Conservation (phyloP, 129 eudicot species). For the Solidago caesia region DNA sequence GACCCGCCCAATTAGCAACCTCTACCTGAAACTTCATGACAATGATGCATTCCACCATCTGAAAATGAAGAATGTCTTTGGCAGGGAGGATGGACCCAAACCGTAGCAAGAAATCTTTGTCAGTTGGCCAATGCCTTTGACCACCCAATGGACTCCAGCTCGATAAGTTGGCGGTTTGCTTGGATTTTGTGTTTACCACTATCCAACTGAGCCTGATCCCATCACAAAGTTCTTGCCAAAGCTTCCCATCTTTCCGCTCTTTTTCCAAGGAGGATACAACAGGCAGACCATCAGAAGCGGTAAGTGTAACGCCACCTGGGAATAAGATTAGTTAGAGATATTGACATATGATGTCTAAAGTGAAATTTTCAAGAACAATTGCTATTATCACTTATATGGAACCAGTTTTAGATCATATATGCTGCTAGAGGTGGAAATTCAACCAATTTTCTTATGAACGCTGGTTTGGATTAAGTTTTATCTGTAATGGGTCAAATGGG, state of each 20-base stretch:
- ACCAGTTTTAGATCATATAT: too few species aligned
- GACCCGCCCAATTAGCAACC: neutral
- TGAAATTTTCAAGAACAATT: too few species aligned
- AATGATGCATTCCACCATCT: constrained; percentile 75
- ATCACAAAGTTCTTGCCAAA: constrained; percentile 76
- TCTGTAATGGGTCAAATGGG: neutral
- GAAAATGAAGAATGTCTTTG: constrained; percentile 77
- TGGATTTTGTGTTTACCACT: constrained; percentile 65
- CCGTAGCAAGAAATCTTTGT: constrained; percentile 72
- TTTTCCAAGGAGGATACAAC: constrained; percentile 58
- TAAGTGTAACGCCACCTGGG: constrained; percentile 46
- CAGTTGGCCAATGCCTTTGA: constrained; percentile 94
- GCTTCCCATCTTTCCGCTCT: constrained; percentile 91
- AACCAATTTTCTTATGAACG: neutral
- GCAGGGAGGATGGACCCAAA: constrained; percentile 94
- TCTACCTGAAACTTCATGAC: constrained; percentile 58
- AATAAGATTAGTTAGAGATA: neutral
- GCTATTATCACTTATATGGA: too few species aligned
- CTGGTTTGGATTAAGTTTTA: neutral
- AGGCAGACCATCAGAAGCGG: constrained; percentile 64
- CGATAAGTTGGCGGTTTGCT: constrained; percentile 82
- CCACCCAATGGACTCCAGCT: constrained; percentile 85
- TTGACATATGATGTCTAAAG: neutral
- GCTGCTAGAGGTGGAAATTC: neutral
- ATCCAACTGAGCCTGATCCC: constrained; percentile 89